Percentiles rank a stretch among this genome's conserved stretches.
Evolutionary conservation across 768 basidiomycete species (phyloP).

Genomic region (Suillus variegatus): DNA sequence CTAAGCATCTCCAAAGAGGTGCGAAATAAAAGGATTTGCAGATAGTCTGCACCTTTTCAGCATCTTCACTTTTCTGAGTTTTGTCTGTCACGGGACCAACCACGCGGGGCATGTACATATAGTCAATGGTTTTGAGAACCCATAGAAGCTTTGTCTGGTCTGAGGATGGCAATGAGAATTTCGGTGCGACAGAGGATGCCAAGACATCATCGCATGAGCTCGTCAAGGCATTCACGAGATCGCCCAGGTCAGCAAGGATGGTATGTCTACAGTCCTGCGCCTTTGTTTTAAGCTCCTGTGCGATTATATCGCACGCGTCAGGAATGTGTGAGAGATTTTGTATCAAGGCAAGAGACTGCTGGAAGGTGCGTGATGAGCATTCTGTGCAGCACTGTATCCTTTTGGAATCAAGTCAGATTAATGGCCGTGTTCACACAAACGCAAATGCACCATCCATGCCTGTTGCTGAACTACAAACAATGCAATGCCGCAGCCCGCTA

Average conservation of each 20-base stretch:
- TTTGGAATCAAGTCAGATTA: too few relatives aligned
- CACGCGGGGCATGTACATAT: conserved; percentile 79
- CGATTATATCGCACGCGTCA: conserved; percentile 85
- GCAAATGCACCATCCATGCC: too few relatives aligned
- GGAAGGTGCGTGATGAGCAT: conserved; percentile 95
- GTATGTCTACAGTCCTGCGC: conserved; percentile 86
- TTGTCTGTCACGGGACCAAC: conserved; percentile 41
- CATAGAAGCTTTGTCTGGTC: conserved; percentile 95
- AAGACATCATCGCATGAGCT: conserved; percentile 54
- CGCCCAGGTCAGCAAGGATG: conserved; percentile 75
- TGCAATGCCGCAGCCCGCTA: too few relatives aligned
- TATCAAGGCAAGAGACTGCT: conserved; percentile 87
- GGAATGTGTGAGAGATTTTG: conserved; percentile 90
- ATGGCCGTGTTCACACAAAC: too few relatives aligned
- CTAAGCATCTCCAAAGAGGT: conserved; percentile 83
- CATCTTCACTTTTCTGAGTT: conserved; percentile 49
- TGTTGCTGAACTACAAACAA: too few relatives aligned
- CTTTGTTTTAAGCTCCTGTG: conserved; percentile 81
- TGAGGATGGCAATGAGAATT: conserved; percentile 93
- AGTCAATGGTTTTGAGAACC: conserved; percentile 96
- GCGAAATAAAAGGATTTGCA: conserved; percentile 93
- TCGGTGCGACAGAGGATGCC: conserved; percentile 72
- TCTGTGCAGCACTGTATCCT: too few relatives aligned
- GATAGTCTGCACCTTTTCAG: conserved; percentile 83
- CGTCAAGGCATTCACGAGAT: conserved; percentile 66